Evolutionary conservation across 2,329 filamentous ascomycete genomes (phyloP), one percentile per base, ranked within the genome.

Genomic region (Chlorencoelia australis): DNA sequence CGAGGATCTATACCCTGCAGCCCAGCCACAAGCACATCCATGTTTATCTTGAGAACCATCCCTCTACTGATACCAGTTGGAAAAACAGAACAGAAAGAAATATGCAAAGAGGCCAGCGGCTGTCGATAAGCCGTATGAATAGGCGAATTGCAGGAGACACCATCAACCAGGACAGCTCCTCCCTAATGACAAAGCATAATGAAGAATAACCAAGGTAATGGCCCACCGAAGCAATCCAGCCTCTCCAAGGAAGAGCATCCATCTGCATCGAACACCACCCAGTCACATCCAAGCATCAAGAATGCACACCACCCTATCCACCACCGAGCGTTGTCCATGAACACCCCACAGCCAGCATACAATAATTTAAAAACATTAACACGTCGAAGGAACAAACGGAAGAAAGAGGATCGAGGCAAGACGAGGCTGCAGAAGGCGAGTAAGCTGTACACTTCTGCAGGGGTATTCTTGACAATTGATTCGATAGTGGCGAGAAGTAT

Each of bases 301-400:
- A 44, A 45, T 37, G 32, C 33, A 27, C 45, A 34, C 38, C 28
- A 25, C 31, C 30, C 33, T 45, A 45, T 43, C 40, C 44, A 50
- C 45, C 48, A 44, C 39, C 39, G 35, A 41, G 37, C 40, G 42
- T 39, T 30, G 38, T 43, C 31, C 37, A 31, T 39, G 30, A 40
- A 33, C 30, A 41, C 36, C 40, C 29, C 37, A 35, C 34, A 42
- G 16, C 43, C 39, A 41, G 35, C 40, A 42, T 35, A 43, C 47
- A 46, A 51, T 51, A 49, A 51, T 47, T 31, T 41, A 53, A 54
- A 54, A 52, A 52, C 52, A 53, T 54, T 52, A 53, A 48, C 24
- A 20, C 19, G 33, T 28, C 33, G 29, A 20, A n/a, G 33, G 22
- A 33, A 21, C 35, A 33, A 14, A 35, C 29, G 17, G 17, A 25